Base-by-base conservation (phyloP, 1,284 basidiomycete genomes). In the Cronartium quercuum region DNA sequence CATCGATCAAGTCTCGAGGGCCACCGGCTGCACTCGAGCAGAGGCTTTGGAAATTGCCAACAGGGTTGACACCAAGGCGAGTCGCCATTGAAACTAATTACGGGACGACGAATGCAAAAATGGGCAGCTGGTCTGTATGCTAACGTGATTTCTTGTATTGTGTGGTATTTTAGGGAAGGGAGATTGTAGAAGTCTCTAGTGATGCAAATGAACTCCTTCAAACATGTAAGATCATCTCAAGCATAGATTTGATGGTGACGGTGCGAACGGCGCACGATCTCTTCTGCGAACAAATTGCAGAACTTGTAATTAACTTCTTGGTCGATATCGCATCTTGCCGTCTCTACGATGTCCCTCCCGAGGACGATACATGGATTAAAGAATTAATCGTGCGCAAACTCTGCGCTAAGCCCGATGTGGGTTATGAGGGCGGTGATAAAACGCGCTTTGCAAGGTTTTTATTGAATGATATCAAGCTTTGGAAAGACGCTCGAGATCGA, bases 191-290 rank as follows among this genome's bases (percentile, higher is more conserved):
- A 29, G 90, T 90, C 82, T 88, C 89, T 68, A 84, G 85, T 18
- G 88, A 91, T 77, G 85, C 88, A 21, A 80, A 86, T 1, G 85
- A 87, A 42, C 84, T 96, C 10, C 86, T 95, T 41, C 89, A 92
- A 78, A 88, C 90, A 67, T 92, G 92, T 0, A 88, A 88, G 67
- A 86, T 87, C 70, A 88, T 99, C 76, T 85, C 88, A 13, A 89
- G 91, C 79, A 94, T 98, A 77, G 94, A 98, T 79, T 84, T 98
- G 0, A 91, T 91, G 5, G 91, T 98, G 24, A 94, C 92, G 0
- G 88, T 98, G 67, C 87, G 93, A 5, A 86, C 90, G 24, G 90
- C 92, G 2, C 90, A 90, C 79, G 93, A 97, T 80, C 90, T 91
- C 0, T 97, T 93, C 81, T 87, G 89, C 77, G 95, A 98, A 81